Conservation (phyloP, 371 early-diverging fungal genomes). For the Actinomortierella wolfii region DNA sequence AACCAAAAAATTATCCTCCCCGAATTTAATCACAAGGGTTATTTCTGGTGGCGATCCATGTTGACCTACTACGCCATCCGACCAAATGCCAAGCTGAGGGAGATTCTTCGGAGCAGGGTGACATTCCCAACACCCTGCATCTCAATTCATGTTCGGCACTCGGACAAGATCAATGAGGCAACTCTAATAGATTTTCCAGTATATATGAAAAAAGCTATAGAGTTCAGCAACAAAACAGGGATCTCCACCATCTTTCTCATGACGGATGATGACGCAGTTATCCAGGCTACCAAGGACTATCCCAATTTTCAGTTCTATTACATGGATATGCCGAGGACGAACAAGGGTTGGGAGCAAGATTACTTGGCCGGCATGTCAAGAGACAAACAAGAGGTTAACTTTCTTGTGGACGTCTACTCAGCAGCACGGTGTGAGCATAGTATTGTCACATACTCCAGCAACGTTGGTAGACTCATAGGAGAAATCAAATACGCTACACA, state of each 20-base stretch:
- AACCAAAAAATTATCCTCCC: conserved; percentile 8
- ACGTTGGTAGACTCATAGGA: conserved; percentile 14
- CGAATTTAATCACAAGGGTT: conserved; percentile 9
- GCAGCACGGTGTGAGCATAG: conserved; percentile 12
- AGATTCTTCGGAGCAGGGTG: not conserved
- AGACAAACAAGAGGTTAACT: conserved; percentile 10
- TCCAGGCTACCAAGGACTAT: conserved; percentile 4
- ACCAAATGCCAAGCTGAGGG: conserved; percentile 2
- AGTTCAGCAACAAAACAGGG: conserved; percentile 1
- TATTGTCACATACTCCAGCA: conserved; percentile 17
- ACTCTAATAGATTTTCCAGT: not conserved
- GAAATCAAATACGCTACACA: conserved; percentile 10
- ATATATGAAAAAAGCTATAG: conserved; percentile 6
- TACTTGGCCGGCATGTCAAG: not conserved
- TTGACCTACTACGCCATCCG: conserved; percentile 10
- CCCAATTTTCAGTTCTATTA: conserved; percentile 2
- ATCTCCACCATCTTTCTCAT: conserved; percentile 11
- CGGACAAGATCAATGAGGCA: conserved; percentile 2
- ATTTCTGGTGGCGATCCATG: conserved; percentile 22
- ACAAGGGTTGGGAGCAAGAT: conserved; percentile 9
- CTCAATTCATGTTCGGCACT: conserved; percentile 15
- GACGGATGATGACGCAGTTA: conserved; percentile 15
- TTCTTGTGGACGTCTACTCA: conserved; percentile 11
- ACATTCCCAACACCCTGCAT: conserved; percentile 8
- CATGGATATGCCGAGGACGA: conserved; percentile 7